Evolutionary conservation across 108 stramenopile genomes (phyloP).

Genomic region (Ochromonas danica): DNA sequence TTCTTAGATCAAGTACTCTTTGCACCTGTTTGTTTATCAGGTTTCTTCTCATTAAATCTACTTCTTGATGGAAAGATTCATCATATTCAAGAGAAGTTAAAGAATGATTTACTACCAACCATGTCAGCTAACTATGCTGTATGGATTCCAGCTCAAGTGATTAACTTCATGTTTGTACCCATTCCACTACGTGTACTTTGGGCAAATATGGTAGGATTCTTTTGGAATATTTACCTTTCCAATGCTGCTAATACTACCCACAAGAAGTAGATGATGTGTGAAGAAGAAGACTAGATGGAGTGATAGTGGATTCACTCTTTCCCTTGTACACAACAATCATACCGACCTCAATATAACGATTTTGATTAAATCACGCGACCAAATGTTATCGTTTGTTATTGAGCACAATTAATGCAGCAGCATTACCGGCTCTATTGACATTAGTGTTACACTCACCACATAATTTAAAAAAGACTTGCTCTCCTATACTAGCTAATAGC

Average conservation of each 20-base stretch:
- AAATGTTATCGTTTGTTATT: no score
- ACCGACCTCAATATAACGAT: no score
- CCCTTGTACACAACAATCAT: no score
- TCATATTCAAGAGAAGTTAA: conserved; percentile 43
- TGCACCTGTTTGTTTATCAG: conserved; percentile 37
- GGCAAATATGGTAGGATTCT: conserved; percentile 70
- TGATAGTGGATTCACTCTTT: no score
- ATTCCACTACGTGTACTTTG: conserved; percentile 72
- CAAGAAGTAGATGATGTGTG: no score
- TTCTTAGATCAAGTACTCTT: conserved; percentile 52
- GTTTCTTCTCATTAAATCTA: conserved; percentile 46
- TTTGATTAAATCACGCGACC: no score
- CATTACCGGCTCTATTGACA: no score
- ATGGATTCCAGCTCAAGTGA: conserved; percentile 72
- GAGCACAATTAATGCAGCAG: no score
- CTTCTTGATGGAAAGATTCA: conserved; percentile 32
- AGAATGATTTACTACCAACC: conserved; percentile 45
- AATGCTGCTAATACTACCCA: background rate
- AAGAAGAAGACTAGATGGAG: no score
- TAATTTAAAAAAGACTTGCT: no score
- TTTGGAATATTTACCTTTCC: conserved; percentile 77
- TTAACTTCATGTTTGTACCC: conserved; percentile 73
- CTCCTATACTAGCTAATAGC: no score
- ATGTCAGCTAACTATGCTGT: conserved; percentile 52
- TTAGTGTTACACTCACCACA: no score